A percentile compares a stretch with the other conserved stretches of the same genome.
Conservation (phyloP, 495 filamentous ascomycete species). For the Penicillium odoratum region DNA sequence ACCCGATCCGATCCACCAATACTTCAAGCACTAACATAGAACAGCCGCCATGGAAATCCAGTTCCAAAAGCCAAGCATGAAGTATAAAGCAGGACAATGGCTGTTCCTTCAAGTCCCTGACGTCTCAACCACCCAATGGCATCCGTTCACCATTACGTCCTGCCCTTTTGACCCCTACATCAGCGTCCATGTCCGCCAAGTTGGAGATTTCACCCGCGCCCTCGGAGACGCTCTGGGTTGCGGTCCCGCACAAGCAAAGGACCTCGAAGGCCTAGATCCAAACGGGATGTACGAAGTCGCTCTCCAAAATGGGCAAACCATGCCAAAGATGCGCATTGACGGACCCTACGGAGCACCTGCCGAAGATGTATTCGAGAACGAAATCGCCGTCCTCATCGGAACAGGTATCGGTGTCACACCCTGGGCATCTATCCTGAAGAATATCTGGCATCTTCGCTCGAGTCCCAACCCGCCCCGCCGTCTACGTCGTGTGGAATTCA, state of each 20-base stretch:
- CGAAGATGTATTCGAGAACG: slow-evolving; percentile 92
- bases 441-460: slow-evolving; percentile 94
- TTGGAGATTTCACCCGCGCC: slow-evolving; percentile 89
- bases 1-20: too few species aligned
- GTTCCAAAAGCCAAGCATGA: slow-evolving; percentile 93
- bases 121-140: slow-evolving; percentile 89
- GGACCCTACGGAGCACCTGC: slow-evolving; percentile 96
- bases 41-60: slow-evolving; percentile 95
- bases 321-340: slow-evolving; percentile 87
- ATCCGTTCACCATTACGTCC: slow-evolving; percentile 99
- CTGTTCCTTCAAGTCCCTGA: slow-evolving; percentile 91
- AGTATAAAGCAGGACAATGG: slow-evolving; percentile 98
- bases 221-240: slow-evolving; percentile 93
- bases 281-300: slow-evolving; percentile 98
- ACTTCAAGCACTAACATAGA: background rate
- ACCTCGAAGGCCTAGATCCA: slow-evolving; percentile 87
- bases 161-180: slow-evolving; percentile 95
- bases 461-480: slow-evolving; percentile 82
- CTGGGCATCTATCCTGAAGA: slow-evolving; percentile 96
- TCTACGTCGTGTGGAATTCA: slow-evolving; percentile 94
- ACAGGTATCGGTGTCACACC: slow-evolving; percentile 98
- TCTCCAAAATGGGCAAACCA: slow-evolving; percentile 85
- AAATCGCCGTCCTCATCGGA: slow-evolving; percentile 94
- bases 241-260: slow-evolving; percentile 75
- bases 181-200: slow-evolving; percentile 91